phyloP scores from a whole-genome alignment of 2,329 filamentous ascomycete species.

The Penicillium sp. region DNA sequence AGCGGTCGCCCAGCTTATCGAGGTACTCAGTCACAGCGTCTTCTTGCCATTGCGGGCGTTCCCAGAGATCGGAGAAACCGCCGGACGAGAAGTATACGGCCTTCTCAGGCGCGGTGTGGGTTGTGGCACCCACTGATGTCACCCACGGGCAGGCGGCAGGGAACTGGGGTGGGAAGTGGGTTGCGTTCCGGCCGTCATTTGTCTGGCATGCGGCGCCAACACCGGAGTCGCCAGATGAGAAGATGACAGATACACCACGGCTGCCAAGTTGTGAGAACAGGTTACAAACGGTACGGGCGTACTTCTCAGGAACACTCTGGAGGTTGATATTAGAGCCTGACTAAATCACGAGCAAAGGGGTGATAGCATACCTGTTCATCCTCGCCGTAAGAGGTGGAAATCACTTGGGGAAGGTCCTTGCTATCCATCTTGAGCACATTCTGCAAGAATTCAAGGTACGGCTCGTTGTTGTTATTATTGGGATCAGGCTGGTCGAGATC shows the following conservation, averaged over 20 bases:
- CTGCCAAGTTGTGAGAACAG: constrained; percentile 51
- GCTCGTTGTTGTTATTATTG: constrained; percentile 48
- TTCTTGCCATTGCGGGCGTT: constrained; percentile 35
- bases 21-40: constrained; percentile 39
- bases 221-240: constrained; percentile 51
- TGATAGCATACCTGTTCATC: constrained; percentile 36
- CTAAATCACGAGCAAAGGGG: neutral
- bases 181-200: constrained; percentile 36
- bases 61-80: constrained; percentile 42
- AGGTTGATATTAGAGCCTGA: neutral
- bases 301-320: constrained; percentile 35
- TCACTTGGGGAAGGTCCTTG: constrained; percentile 35
- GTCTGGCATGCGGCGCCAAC: constrained; percentile 39
- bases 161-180: constrained; percentile 45
- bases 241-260: constrained; percentile 50
- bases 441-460: constrained; percentile 40
- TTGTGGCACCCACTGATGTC: constrained; percentile 46
- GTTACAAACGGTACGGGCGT: constrained; percentile 42
- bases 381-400: constrained; percentile 43
- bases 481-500: constrained; percentile 48
- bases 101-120: constrained; percentile 36
- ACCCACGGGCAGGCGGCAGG: constrained; percentile 41
- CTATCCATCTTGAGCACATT: constrained; percentile 31
- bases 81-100: constrained; percentile 43
- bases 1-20: constrained; percentile 24